These are phyloP conservation scores for Asclepias syriaca DNA, from an alignment of 257 asterid genomes.

Conservation along the genomic window DNA sequence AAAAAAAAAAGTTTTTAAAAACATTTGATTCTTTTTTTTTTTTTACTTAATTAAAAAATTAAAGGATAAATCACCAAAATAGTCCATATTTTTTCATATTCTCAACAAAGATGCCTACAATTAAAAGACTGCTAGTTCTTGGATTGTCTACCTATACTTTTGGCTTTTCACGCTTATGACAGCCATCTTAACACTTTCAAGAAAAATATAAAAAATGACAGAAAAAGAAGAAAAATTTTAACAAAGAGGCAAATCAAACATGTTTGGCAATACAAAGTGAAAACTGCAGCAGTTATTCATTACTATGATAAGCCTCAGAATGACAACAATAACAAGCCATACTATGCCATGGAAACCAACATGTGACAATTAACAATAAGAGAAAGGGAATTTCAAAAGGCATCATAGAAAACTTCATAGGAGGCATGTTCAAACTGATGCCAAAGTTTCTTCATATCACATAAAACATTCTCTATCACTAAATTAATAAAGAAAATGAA, in stretches of 20 bases:
- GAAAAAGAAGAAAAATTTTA: neutral
- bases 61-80: too few species aligned
- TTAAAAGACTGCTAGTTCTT: too few species aligned
- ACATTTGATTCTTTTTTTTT: too few species aligned
- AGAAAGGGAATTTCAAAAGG: neutral
- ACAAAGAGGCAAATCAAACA: neutral
- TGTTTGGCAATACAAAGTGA: neutral
- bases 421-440: neutral
- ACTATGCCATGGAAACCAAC: neutral
- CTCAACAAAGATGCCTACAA: too few species aligned
- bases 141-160: too few species aligned
- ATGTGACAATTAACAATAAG: neutral
- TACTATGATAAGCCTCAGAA: neutral
- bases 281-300: neutral
- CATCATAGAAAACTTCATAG: neutral
- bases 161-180: too few species aligned
- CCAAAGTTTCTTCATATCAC: neutral
- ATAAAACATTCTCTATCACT: neutral
- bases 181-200: too few species aligned
- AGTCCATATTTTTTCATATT: too few species aligned
- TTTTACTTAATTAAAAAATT: too few species aligned
- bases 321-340: too few species aligned
- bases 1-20: too few species aligned
- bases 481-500: neutral
- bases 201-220: too few species aligned